Evolutionary conservation across 148 eudicot genomes (phyloP).

Genomic region (Fagopyrum homotropicum): DNA sequence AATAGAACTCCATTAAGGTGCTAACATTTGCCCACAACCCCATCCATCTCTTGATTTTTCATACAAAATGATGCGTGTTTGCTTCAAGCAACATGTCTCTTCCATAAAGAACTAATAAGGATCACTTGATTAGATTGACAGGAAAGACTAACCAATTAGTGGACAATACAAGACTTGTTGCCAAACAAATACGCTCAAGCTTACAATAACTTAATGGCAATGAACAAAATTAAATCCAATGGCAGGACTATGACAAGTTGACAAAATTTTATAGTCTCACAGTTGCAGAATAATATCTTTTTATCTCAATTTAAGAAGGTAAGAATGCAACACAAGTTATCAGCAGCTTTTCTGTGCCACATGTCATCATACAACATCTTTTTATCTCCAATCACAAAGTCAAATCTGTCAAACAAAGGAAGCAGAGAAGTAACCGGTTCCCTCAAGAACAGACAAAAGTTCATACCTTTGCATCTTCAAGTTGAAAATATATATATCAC

Average conservation of each 20-base stretch:
- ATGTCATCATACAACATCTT: not conserved
- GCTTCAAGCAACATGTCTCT: too few species aligned
- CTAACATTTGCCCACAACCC: not conserved
- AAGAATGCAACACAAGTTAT: not conserved
- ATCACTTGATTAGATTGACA: too few species aligned
- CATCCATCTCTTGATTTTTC: not conserved
- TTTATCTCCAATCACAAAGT: not conserved
- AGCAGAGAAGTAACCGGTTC: not conserved
- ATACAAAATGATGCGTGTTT: too few species aligned
- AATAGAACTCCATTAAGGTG: not conserved
- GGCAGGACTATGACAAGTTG: not conserved
- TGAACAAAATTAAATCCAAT: too few species aligned
- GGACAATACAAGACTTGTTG: too few species aligned
- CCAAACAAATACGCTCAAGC: too few species aligned
- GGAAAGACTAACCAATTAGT: too few species aligned
- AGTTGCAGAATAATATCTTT: not conserved
- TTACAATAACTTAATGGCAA: too few species aligned
- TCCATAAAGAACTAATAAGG: too few species aligned
- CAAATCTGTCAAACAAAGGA: not conserved
- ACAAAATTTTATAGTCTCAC: not conserved
- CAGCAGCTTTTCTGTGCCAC: not conserved
- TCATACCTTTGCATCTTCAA: conserved; percentile 72
- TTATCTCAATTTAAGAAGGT: not conserved
- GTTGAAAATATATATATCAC: conserved; percentile 82
- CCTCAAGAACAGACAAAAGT: not conserved